Evolutionary conservation across 1,284 basidiomycete species (phyloP), one percentile per base, ranked within the genome.

Genomic region (Malassezia globosa): DNA sequence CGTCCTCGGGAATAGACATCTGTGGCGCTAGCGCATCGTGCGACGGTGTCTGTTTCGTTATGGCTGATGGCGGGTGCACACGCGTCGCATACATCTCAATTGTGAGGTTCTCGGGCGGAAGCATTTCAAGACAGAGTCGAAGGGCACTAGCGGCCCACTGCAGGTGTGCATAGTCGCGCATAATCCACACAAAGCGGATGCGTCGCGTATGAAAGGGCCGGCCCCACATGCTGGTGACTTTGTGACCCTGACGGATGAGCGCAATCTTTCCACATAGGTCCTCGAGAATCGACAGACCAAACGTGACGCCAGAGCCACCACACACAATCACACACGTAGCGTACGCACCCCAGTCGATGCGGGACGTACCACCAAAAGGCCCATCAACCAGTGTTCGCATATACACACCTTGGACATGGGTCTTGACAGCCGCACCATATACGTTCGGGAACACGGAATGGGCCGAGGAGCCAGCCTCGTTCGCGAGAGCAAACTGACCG

Each of bases 111-210:
- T 78, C 73, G 2, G 74, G 59, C 0, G 80, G 75, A 11, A 84
- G 75, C 72, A 84, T 76, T 39, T 78, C 75, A 63, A 80, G 78
- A 69, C 84, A 87, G 24, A 78, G 76, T 22, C 82, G 77, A 22
- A 89, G 68, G 38, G 81, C 75, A 3, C 80, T 76, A 0, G 85
- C 84, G 46, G 83, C 81, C 86, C 86, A 88, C 49, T 83, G 81
- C 33, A 87, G 75, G 65, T 88, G 84, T 10, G 83, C 78, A 64
- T 82, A 86, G 66, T 88, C 86, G 42, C 84, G 76, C 40, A 86
- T 76, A 40, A 88, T 78, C 87, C 87, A 89, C 3, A 88, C 79
- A 58, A 89, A 86, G 21, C 85, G 77, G 0, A 87, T 77, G 2
- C 84, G 77, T 33, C 71, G 75, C 1, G 79, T 80, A 50, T 75